phyloP scores from a whole-genome alignment of 768 basidiomycete genomes.

The Pulveroboletus sp. region DNA sequence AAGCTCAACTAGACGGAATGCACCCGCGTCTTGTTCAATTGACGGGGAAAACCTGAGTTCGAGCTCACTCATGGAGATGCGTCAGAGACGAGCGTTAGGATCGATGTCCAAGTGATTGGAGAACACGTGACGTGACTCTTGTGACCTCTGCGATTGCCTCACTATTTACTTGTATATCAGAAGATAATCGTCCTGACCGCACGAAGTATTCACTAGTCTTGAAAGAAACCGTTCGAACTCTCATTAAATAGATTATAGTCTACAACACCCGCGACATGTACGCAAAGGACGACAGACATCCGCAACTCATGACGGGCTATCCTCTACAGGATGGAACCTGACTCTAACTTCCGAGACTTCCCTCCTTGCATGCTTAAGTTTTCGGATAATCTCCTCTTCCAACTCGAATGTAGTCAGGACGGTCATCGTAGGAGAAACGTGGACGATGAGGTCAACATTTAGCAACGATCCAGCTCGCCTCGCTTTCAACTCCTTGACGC shows the following conservation, averaged over 20 bases:
- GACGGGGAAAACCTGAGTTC: slow-evolving; percentile 51
- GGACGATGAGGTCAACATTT: slow-evolving; percentile 76
- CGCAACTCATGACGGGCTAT: slow-evolving; percentile 2
- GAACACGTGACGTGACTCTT: too few species aligned
- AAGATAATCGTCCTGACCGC: too few species aligned
- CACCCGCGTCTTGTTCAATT: slow-evolving; percentile 42
- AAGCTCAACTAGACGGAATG: slow-evolving; percentile 71
- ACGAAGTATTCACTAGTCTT: background rate
- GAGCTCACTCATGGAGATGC: slow-evolving; percentile 20
- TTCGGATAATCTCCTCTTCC: slow-evolving; percentile 54
- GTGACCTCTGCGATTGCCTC: too few species aligned
- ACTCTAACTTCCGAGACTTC: slow-evolving; percentile 73
- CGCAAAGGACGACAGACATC: background rate
- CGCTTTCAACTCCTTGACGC: slow-evolving; percentile 56
- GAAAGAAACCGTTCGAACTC: too few species aligned
- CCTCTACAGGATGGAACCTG: slow-evolving; percentile 48
- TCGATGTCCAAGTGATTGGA: too few species aligned
- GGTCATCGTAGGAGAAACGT: slow-evolving; percentile 56
- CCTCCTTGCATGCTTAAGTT: slow-evolving; percentile 51
- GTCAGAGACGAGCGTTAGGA: background rate
- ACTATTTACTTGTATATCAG: too few species aligned
- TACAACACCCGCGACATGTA: background rate
- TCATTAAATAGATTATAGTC: background rate
- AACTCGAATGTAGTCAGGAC: slow-evolving; percentile 54
- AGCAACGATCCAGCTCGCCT: slow-evolving; percentile 77